Base-by-base conservation (phyloP, 495 filamentous ascomycete genomes). In the Corynascus novoguineensis region DNA sequence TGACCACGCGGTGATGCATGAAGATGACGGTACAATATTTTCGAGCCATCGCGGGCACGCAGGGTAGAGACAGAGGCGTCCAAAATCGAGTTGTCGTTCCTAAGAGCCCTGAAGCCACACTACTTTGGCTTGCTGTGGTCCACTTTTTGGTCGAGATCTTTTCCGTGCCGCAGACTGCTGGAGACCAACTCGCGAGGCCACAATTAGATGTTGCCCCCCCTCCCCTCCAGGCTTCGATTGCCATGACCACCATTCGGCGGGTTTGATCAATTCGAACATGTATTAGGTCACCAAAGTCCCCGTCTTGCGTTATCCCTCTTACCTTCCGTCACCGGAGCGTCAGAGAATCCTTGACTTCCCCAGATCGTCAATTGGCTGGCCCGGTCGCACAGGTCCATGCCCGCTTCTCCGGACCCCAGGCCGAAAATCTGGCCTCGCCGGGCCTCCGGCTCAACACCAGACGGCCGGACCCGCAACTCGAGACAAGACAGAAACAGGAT, bases 11-110 rank as follows among this genome's bases (percentile, higher is more conserved):
- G n/a, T n/a, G n/a, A n/a, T n/a, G n/a, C n/a, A n/a, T n/a, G n/a
- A n/a, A n/a, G n/a, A n/a, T n/a, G n/a, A n/a, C n/a, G n/a, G n/a
- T n/a, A n/a, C n/a, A n/a, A n/a, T n/a, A n/a, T n/a, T 34, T 29
- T 11, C n/a, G 14, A n/a, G 35, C 19, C 37, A 31, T 12, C 24
- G 12, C 6, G 38, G 51, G 48, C 55, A 60, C 53, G 60, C 47
- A 40, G 53, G 55, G 52, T 59, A 45, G 61, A 62, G 58, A 64
- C 63, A 35, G 42, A 54, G 60, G 53, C 38, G 53, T 55, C 19
- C 40, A 60, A 60, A 58, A 60, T 49, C 29, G 15, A 58, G 17
- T 17, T 11, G 15, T 22, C 7, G 14, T 45, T 11, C 15, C 17
- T 22, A 3, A 5, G 11, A 2, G 19, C 12, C 17, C 17, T 22